Conservation (phyloP, 2,329 filamentous ascomycete genomes). For the Xylariaceae sp. region DNA sequence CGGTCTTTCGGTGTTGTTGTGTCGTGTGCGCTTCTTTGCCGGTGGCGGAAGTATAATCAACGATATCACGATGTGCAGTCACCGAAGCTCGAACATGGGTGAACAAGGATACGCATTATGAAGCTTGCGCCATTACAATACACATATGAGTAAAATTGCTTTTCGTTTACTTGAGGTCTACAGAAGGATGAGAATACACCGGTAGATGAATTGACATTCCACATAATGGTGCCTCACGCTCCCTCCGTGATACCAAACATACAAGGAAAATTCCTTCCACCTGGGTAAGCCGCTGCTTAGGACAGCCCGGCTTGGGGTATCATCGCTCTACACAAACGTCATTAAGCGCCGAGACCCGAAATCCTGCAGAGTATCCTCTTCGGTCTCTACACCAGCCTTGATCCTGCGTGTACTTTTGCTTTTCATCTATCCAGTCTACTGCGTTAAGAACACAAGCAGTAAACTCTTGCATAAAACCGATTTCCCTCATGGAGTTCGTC, state of each 20-base stretch:
- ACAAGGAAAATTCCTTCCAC: neutral
- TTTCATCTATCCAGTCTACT: neutral
- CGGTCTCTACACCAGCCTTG: neutral
- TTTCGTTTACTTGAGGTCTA: neutral
- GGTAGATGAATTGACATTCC: neutral
- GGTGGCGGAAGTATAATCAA: too few species aligned
- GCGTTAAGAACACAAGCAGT: neutral
- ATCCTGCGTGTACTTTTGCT: neutral
- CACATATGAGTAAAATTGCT: neutral
- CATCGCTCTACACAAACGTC: constrained; percentile 3
- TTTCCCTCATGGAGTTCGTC: neutral
- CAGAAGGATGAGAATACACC: neutral
- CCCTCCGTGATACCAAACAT: neutral
- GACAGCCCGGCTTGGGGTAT: neutral
- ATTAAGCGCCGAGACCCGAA: neutral
- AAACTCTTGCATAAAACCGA: neutral
- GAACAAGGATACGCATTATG: too few species aligned
- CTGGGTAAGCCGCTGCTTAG: neutral
- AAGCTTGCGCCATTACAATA: neutral
- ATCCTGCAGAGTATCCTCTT: constrained; percentile 1
- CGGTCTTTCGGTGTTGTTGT: too few species aligned
- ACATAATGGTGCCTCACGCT: neutral
- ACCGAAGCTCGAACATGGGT: too few species aligned
- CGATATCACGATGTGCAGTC: too few species aligned
- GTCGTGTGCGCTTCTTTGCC: too few species aligned